These are phyloP conservation scores for Penicillium freii DNA, from an alignment of 2,329 filamentous ascomycete species.

Conservation along the genomic window DNA sequence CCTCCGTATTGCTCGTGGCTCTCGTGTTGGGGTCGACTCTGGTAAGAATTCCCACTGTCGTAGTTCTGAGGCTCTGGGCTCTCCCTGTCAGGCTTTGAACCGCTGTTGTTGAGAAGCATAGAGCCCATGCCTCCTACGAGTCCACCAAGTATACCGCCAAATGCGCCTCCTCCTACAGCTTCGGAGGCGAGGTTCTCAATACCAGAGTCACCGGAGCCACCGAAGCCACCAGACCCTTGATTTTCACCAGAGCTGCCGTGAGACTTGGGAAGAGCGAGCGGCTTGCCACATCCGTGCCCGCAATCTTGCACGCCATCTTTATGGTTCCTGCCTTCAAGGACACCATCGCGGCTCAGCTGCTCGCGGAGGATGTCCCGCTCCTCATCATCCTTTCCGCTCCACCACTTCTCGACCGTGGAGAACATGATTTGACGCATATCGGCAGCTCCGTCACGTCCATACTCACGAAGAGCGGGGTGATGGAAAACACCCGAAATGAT, in stretches of 20 bases:
- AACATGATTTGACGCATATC: constrained; percentile 79
- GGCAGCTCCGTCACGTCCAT: constrained; percentile 65
- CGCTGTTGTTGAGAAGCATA: constrained; percentile 60
- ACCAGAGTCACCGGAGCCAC: constrained; percentile 29
- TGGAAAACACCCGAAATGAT: constrained; percentile 83
- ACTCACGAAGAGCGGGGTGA: constrained; percentile 74
- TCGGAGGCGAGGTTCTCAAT: constrained; percentile 57
- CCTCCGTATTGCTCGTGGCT: constrained; percentile 17
- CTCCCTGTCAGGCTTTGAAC: constrained; percentile 10
- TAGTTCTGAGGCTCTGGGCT: constrained; percentile 11
- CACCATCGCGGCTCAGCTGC: constrained; percentile 75
- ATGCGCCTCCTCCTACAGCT: constrained; percentile 61
- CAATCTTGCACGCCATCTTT: constrained; percentile 79
- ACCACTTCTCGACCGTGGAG: constrained; percentile 77
- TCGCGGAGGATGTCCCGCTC: constrained; percentile 67
- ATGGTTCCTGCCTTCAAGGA: constrained; percentile 76
- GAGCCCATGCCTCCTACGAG: constrained; percentile 59
- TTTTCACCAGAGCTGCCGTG: constrained; percentile 25
- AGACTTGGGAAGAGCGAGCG: constrained; percentile 69
- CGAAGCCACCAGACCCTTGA: constrained; percentile 23
- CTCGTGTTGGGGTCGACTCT: constrained; percentile 7
- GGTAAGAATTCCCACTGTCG: constrained; percentile 8
- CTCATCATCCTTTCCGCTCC: constrained; percentile 63
- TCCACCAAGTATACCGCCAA: constrained; percentile 70
- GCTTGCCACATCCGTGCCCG: constrained; percentile 82